These are phyloP conservation scores for Halophytophthora batemanensis DNA, from an alignment of 352 stramenopile genomes.

Conservation along the genomic window DNA sequence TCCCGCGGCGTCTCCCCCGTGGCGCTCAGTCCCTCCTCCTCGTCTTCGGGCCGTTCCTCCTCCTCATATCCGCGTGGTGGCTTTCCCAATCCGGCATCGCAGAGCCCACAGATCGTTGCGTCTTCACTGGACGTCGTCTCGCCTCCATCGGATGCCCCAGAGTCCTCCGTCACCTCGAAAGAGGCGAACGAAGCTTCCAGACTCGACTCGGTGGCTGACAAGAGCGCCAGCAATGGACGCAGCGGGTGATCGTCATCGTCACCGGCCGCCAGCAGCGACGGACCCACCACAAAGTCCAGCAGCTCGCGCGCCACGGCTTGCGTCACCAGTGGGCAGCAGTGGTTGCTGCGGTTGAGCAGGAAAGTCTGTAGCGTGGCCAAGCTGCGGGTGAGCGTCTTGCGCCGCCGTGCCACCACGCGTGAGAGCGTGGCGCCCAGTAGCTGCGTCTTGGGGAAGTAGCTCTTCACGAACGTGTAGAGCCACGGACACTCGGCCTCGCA, in stretches of 20 bases:
- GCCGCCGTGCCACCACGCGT: slow-evolving; percentile 29
- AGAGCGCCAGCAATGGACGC: slow-evolving; percentile 19
- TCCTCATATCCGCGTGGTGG: neutral
- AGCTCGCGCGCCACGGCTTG: slow-evolving; percentile 25
- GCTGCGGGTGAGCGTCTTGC: slow-evolving; percentile 36
- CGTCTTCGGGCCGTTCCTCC: neutral
- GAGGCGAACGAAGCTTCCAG: too few species aligned
- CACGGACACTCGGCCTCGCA: slow-evolving; percentile 35
- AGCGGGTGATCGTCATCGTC: slow-evolving; percentile 16
- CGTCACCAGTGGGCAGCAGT: slow-evolving; percentile 28
- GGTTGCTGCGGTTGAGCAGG: slow-evolving; percentile 34
- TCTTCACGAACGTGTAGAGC: slow-evolving; percentile 35
- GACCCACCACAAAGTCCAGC: slow-evolving; percentile 29
- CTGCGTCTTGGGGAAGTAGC: slow-evolving; percentile 42
- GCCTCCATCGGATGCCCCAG: slow-evolving; percentile 11
- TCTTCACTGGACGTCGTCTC: slow-evolving; percentile 13
- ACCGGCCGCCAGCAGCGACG: slow-evolving; percentile 3
- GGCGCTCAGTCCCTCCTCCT: neutral
- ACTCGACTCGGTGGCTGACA: slow-evolving; percentile 24
- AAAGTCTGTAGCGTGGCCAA: slow-evolving; percentile 35
- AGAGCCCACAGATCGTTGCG: slow-evolving; percentile 13
- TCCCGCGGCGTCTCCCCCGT: slow-evolving; percentile 1
- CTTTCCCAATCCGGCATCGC: slow-evolving; percentile 10
- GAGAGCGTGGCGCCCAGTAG: slow-evolving; percentile 25
- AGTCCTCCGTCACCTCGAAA: slow-evolving; percentile 10